Evolutionary conservation across 2,329 filamentous ascomycete species (phyloP), one percentile per base, ranked within the genome.

Genomic region (Xylariaceae sp.): DNA sequence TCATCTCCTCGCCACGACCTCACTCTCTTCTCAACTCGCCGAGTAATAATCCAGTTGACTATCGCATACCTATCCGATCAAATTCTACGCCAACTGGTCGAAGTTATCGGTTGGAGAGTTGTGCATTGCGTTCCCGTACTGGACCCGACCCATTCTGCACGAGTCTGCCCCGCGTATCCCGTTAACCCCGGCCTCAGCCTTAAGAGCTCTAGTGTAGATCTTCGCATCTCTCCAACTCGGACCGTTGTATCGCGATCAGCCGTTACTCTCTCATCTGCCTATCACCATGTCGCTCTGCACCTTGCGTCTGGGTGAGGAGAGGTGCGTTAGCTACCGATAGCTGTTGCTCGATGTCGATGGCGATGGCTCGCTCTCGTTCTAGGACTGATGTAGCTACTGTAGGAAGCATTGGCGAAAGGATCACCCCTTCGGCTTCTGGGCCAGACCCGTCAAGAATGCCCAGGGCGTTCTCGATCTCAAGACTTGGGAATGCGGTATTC

Each of bases 371-470:
- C 15, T 44, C 13, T 15, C n/a, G 30, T 34, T 34, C 44, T 15
- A 30, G 23, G 44, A 49, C 67, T 67, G 49, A 66, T 61, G 30
- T 54, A 5, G 53, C 8, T 34, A 55, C 68, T 9, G 47, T 52
- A 96, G 92, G 64, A 97, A 96, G 78, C 91, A 96, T 78, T 99
- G 94, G 94, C 87, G 94, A 66, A 88, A 88, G 72, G 93, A 99
- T 69, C 94, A 99, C 71, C 95, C 95, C 0, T 99, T 99, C 71
- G 94, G 94, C 62, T 99, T 99, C 79, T 96, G 89, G 75, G 94
- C 94, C 23, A 90, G 92, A 72, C 94, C 95, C 10, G 80, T 87
- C 63, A 89, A 93, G 68, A 92, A 86, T 64, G 75, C 87, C 15
- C 83, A 90, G 66, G 92, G 92, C 57, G 85, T 91, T 1, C 82